Evolutionary conservation across 805 yeast species (phyloP), one percentile per base, ranked within the genome.

Genomic region (Huiozyma naganishii): DNA sequence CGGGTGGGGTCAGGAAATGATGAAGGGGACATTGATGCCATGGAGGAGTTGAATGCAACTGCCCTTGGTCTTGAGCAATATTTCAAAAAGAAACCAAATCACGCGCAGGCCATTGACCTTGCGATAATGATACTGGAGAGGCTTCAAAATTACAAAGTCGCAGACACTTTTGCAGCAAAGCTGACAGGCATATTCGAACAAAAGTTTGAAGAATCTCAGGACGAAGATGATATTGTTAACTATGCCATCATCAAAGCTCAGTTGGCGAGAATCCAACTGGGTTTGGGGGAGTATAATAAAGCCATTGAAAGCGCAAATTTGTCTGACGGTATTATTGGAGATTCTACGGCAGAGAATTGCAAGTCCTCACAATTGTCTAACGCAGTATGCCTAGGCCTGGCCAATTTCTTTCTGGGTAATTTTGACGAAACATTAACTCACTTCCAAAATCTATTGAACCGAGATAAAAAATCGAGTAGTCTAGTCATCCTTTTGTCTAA

Each of bases 401-500:
- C 83, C 0, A 65, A 71, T 45, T 89, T 79, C 64, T 87, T 84
- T 64, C 54, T 66, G 34, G 72, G 71, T 17, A 74, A 80, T 32
- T 78, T 80, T 55, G 83, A 77, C 45, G 70, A 70, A 7, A 77
- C 97, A 0, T 62, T 90, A 43, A 76, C 71, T 2, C 79, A 80
- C 54, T 79, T 90, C 57, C 77, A 76, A 46, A 62, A 67, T 32
- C 76, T 92, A n/a, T 64, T 88, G 38, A 71, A 67, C 27, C 54
- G 62, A 1, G 72, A 80, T 27, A 73, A 75, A 5, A 78, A 76
- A 40, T 76, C 83, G 5, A 77, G 74, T 49, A 73, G 80, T 48
- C 70, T 87, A n/a, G 78, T 86, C 11, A 75, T 81, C 6, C 63
- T 90, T 29, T 72, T 86, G 17, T 77, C 92, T 0, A 95, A 88